Base-by-base conservation (phyloP, 441 rosid genomes). In the Biscutella laevigata region DNA sequence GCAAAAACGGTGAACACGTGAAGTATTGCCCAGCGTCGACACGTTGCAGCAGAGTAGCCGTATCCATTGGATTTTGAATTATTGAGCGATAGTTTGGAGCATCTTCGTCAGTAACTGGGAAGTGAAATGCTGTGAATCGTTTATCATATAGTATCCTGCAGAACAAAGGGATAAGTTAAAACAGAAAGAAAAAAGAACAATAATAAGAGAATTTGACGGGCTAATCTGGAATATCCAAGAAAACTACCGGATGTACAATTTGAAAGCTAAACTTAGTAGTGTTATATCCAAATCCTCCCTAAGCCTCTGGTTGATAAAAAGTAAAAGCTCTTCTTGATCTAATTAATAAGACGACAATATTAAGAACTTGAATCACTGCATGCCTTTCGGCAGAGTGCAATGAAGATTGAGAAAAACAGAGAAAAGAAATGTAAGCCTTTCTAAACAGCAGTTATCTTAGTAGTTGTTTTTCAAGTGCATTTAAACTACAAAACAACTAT, bases 31-130 rank as follows among this genome's bases (percentile, higher is more conserved):
- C 99, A 54, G 86, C 61, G 64, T 89, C 96, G 20, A 89, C 99
- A 57, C 71, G 94, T 71, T 86, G 99, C 64, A 94, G 74, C 57
- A 94, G 53, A 41, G 97, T 86, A 53, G 97, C 94, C 53, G 84
- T 34, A 64, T 94, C 99, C 99, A 94, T 86, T 9, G 99, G 97
- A 69, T 77, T 89, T 70, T 86, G 95, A 73, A 94, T 81, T 48
- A 94, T 69, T 36, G 95, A 38, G 45, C 86, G 83, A 64, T 94
- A 94, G 59, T 86, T 87, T 58, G 97, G 99, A 67, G 96, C 97
- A 75, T 89, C 99, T 71, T 94, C 99, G 53, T 94, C 97, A 7
- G 76, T 58, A 67, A 94, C 99, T 37, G 97, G 97, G 67, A 74
- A 94, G 72, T 86, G 99, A 64, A 94, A 94, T 60, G 78, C 99